These are phyloP conservation scores for Stagonosporopsis cucurbitacearum DNA, from an alignment of 2,329 filamentous ascomycete genomes.

Conservation along the genomic window DNA sequence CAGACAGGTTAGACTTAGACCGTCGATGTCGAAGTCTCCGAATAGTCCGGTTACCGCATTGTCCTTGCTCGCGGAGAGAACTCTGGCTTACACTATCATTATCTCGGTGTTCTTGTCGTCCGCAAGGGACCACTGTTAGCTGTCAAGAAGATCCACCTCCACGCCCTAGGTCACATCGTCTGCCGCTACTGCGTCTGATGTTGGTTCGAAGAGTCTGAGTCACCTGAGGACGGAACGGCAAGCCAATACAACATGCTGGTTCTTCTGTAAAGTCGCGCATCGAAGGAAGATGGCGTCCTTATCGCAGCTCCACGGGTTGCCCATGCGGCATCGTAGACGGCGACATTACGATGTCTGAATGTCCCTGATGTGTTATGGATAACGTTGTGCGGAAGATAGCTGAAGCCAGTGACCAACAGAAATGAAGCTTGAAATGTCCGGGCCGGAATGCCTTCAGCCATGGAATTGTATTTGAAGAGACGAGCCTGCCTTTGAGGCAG, in stretches of 20 bases:
- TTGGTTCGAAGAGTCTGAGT: constrained; percentile 6
- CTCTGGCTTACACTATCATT: constrained; percentile 13
- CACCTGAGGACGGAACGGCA: constrained; percentile 10
- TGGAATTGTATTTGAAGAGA: constrained; percentile 25
- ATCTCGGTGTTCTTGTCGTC: constrained; percentile 14
- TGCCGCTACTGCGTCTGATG: constrained; percentile 31
- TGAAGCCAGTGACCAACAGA: constrained; percentile 24
- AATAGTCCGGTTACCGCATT: constrained; percentile 2
- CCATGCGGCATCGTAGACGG: constrained; percentile 1
- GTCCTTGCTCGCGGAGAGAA: not conserved
- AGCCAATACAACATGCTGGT: constrained; percentile 13
- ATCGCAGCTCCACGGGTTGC: constrained; percentile 22
- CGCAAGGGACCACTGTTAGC: constrained; percentile 4
- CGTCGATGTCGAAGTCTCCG: constrained; percentile 4
- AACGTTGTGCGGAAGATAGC: constrained; percentile 20
- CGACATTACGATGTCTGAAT: constrained; percentile 15
- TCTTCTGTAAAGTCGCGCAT: constrained; percentile 2
- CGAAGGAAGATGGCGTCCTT: constrained; percentile 17
- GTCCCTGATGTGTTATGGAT: constrained; percentile 1
- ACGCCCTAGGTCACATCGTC: constrained; percentile 25
- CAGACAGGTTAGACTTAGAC: not conserved
- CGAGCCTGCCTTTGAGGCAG: constrained; percentile 1
- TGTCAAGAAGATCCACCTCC: constrained; percentile 21
- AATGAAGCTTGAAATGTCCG: constrained; percentile 9
- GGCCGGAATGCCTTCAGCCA: not conserved